Conservation (phyloP, 2,329 filamentous ascomycete genomes). For the Ascochyta viciae-villosae region DNA sequence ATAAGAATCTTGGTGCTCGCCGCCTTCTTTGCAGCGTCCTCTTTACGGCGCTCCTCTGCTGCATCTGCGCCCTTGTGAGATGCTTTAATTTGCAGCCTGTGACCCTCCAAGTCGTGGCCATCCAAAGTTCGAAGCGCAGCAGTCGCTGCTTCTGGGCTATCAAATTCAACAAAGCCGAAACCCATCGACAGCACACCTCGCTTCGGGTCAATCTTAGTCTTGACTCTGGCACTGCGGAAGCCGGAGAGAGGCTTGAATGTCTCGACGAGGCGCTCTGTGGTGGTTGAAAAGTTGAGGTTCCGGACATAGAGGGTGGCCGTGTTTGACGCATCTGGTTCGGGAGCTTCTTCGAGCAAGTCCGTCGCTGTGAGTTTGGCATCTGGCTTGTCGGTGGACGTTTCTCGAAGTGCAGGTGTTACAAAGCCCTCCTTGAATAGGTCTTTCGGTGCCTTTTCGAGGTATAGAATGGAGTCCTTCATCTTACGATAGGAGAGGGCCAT, state of each 20-base stretch:
- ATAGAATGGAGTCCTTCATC: conserved; percentile 88
- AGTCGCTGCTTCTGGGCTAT: conserved; percentile 76
- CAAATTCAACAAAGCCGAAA: conserved; percentile 90
- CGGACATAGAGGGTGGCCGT: conserved; percentile 89
- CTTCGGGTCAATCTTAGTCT: conserved; percentile 93
- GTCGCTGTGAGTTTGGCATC: conserved; percentile 67
- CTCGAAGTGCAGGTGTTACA: conserved; percentile 41
- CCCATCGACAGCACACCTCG: conserved; percentile 94
- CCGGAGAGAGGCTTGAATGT: conserved; percentile 83
- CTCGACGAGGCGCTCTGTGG: conserved; percentile 75
- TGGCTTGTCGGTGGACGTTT: conserved; percentile 37
- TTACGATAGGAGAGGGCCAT: conserved; percentile 85
- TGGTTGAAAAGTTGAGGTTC: conserved; percentile 92
- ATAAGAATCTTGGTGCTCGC: conserved; percentile 92
- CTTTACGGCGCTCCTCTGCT: conserved; percentile 81
- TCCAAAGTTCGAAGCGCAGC: conserved; percentile 87
- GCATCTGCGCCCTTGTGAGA: conserved; percentile 89
- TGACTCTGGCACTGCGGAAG: conserved; percentile 87
- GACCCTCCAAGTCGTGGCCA: conserved; percentile 83
- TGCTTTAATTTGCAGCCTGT: conserved; percentile 82
- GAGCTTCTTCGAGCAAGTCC: conserved; percentile 70
- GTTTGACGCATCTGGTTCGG: conserved; percentile 62
- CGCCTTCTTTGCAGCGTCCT: conserved; percentile 82
- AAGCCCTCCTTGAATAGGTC: conserved; percentile 68
- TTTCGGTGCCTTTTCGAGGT: conserved; percentile 91